Evolutionary conservation across 2,329 filamentous ascomycete genomes (phyloP).

Genomic region (Septoria linicola): DNA sequence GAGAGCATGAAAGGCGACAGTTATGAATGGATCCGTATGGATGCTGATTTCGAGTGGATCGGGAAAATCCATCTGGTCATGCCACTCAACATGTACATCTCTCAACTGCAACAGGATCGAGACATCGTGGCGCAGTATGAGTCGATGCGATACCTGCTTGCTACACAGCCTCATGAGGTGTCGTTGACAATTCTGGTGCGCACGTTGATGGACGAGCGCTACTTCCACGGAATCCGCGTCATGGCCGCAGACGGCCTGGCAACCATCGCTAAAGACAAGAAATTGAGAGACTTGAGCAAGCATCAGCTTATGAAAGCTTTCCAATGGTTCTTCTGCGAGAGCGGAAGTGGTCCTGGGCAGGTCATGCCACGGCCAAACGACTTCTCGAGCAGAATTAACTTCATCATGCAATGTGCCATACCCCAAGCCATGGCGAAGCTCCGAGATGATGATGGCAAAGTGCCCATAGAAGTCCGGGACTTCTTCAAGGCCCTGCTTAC

Average conservation of each 20-base stretch:
- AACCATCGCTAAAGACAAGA: conserved; percentile 59
- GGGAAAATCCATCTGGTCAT: conserved; percentile 79
- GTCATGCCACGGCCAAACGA: conserved; percentile 81
- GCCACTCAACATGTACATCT: conserved; percentile 96
- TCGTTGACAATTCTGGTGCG: conserved; percentile 86
- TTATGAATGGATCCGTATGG: conserved; percentile 97
- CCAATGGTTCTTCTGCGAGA: conserved; percentile 81
- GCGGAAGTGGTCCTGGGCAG: conserved; percentile 34
- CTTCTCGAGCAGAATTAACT: conserved; percentile 81
- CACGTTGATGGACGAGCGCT: conserved; percentile 85
- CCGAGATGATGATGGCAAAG: conserved; percentile 70
- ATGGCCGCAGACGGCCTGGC: conserved; percentile 79
- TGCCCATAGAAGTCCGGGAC: conserved; percentile 73
- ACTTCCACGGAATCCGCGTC: conserved; percentile 88
- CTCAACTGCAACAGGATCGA: conserved; percentile 92
- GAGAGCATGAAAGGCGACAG: conserved; percentile 91
- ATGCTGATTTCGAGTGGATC: conserved; percentile 98
- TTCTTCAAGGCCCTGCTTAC: conserved; percentile 87
- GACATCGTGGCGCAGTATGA: conserved; percentile 86
- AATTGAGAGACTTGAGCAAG: conserved; percentile 73
- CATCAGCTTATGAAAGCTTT: conserved; percentile 84
- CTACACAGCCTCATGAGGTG: conserved; percentile 65
- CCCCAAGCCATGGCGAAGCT: conserved; percentile 76
- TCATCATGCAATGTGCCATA: conserved; percentile 81
- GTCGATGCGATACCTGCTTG: conserved; percentile 36